These are phyloP conservation scores for Coprinellus micaceus DNA, from an alignment of 768 basidiomycete species.

Conservation along the genomic window DNA sequence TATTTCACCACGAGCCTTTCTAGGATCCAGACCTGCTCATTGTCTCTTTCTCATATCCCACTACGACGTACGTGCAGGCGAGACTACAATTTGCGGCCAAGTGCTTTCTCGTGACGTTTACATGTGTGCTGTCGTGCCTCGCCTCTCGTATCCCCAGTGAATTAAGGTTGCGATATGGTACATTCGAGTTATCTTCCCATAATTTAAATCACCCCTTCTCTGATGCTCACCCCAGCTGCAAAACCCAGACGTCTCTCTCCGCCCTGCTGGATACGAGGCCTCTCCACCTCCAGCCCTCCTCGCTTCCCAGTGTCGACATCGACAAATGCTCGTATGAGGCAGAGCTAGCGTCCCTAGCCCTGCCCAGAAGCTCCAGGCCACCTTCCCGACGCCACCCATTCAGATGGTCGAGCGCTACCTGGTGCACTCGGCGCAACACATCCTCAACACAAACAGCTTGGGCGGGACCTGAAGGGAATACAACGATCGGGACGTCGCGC, in stretches of 20 bases:
- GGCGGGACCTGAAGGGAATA: no score
- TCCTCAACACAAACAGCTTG: neutral
- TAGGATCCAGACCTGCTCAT: no score
- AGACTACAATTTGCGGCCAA: no score
- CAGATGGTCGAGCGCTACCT: neutral
- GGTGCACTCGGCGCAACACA: neutral
- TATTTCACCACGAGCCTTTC: no score
- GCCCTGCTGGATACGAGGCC: neutral
- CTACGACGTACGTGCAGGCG: no score
- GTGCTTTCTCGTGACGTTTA: no score
- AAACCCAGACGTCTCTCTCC: conserved; percentile 5
- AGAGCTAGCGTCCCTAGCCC: neutral
- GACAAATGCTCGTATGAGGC: neutral
- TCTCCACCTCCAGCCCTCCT: conserved; percentile 2
- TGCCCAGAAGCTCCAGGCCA: neutral
- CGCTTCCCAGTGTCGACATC: neutral
- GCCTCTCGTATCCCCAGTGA: no score
- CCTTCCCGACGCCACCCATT: neutral
- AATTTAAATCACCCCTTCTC: no score
- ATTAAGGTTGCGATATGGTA: no score
- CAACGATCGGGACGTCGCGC: conserved; percentile 2
- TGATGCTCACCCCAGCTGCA: neutral
- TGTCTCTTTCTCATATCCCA: no score
- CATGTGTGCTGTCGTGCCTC: no score
- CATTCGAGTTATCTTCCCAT: no score